phyloP scores from a whole-genome alignment of 495 filamentous ascomycete species.

The Neurospora sp. region DNA sequence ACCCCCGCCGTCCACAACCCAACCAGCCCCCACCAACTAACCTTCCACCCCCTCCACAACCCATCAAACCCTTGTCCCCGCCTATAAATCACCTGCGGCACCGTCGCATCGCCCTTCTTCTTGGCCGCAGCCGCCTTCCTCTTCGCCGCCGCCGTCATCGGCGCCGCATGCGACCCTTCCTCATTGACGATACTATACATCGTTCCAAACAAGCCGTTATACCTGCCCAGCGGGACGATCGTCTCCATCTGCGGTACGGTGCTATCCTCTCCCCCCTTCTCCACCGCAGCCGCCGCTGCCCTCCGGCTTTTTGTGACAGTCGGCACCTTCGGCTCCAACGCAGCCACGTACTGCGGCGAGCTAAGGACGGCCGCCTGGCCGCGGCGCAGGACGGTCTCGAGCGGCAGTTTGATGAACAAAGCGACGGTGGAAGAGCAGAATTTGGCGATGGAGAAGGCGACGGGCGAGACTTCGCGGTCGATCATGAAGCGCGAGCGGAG shows the following conservation, averaged over 20 bases:
- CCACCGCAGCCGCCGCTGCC: neutral
- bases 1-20: conserved; percentile 60
- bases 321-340: conserved; percentile 26
- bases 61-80: conserved; percentile 76
- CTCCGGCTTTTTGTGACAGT: conserved; percentile 16
- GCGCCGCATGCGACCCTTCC: conserved; percentile 50
- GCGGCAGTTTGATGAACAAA: conserved; percentile 70
- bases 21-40: conserved; percentile 90
- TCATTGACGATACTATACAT: conserved; percentile 81
- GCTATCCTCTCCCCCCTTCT: neutral
- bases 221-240: conserved; percentile 62
- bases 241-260: conserved; percentile 41
- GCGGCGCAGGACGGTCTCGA: conserved; percentile 84
- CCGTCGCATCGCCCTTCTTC: conserved; percentile 6
- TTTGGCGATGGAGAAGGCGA: conserved; percentile 62
- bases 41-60: conserved; percentile 86
- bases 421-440: conserved; percentile 71
- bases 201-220: conserved; percentile 72
- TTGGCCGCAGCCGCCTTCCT: neutral
- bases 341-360: conserved; percentile 28
- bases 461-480: conserved; percentile 72
- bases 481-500: conserved; percentile 68
- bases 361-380: conserved; percentile 63
- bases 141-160: conserved; percentile 16
- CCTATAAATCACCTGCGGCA: conserved; percentile 36